Base-by-base conservation (phyloP, 177 flowering plant species). In the Vitis hybrid region DNA sequence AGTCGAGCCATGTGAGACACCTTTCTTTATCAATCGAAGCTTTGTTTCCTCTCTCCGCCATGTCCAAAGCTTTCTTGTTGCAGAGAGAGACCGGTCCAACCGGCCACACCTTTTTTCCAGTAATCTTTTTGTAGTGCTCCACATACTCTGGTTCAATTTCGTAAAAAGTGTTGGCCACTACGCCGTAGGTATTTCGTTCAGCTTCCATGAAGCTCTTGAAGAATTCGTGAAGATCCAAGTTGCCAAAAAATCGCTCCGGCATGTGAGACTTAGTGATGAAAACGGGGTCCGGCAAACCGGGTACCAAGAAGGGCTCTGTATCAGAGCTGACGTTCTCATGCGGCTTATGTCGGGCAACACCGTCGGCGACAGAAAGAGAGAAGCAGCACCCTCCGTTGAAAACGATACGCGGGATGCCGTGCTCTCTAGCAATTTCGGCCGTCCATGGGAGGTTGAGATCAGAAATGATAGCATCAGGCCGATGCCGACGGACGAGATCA, bases 11-110 rank as follows among this genome's bases (percentile, higher is more conserved):
- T 40, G 27, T 7, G 11, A 67, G 11, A 57, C 62, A 56, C 4
- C 48, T 8, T 3, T 67, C 54, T 19, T 57, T 19, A 4, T 56
- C 59, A 16, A 67, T 40, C 16, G 62, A 56, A 18, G 62, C 70
- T 19, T 40, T 18, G 54, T 67, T 67, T 16, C 70, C 70, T 57
- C 70, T 67, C 32, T 67, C 62, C 18, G 62, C 62, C 18, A 40
- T 67, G 32, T 67, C 70, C 7, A 35, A 9, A 11, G 14, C 27
- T 12, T 56, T 19, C 40, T n/a, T 40, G 35, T 67, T 67, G 62
- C 2, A 67, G 5, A 67, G 54, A 0, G 70, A 67, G 35, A 67
- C 32, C 1, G 62, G 66, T 16, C 66, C 55, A 49, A 64, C 30
- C 5, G 54, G 55, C 51, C 19, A 49, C 9, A 49, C 66, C 27